Conservation (phyloP, 2,329 filamentous ascomycete genomes). For the Cytospora chrysosperma region DNA sequence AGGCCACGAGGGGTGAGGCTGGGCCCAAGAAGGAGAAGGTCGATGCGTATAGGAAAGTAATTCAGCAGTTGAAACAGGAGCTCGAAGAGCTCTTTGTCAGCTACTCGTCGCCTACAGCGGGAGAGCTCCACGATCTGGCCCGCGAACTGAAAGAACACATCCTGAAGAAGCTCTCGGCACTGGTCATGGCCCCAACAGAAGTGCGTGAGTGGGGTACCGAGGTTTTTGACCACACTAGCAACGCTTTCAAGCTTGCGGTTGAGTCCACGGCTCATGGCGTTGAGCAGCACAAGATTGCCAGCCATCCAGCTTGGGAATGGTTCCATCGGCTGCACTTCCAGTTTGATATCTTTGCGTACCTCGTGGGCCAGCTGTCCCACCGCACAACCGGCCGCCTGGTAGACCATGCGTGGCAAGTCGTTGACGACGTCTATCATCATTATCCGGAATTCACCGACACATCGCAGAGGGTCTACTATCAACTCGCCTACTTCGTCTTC, state of each 20-base stretch:
- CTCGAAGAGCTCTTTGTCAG: conserved; percentile 48
- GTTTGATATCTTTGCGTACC: conserved; percentile 54
- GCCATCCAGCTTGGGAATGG: conserved; percentile 53
- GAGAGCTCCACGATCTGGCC: conserved; percentile 52
- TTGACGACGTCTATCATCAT: conserved; percentile 47
- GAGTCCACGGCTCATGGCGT: conserved; percentile 48
- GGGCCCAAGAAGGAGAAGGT: conserved; percentile 36
- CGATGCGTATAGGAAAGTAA: conserved; percentile 42
- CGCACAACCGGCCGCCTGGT: conserved; percentile 49
- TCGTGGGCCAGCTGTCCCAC: conserved; percentile 53
- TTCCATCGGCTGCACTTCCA: conserved; percentile 56
- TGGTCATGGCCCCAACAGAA: conserved; percentile 47
- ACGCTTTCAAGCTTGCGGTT: conserved; percentile 55
- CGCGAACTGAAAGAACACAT: conserved; percentile 47
- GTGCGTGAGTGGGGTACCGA: conserved; percentile 51
- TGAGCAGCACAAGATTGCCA: conserved; percentile 43
- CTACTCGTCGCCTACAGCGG: conserved; percentile 51
- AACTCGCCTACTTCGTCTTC: conserved; percentile 48
- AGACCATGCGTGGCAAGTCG: conserved; percentile 52
- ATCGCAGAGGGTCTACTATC: conserved; percentile 43
- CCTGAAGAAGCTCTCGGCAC: conserved; percentile 47
- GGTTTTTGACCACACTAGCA: conserved; percentile 49
- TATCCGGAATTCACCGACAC: conserved; percentile 53
- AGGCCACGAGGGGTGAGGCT: conserved; percentile 28
- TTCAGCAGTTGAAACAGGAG: conserved; percentile 43